phyloP scores from a whole-genome alignment of 2,329 filamentous ascomycete species.

The Proliferodiscus dingleyae region DNA sequence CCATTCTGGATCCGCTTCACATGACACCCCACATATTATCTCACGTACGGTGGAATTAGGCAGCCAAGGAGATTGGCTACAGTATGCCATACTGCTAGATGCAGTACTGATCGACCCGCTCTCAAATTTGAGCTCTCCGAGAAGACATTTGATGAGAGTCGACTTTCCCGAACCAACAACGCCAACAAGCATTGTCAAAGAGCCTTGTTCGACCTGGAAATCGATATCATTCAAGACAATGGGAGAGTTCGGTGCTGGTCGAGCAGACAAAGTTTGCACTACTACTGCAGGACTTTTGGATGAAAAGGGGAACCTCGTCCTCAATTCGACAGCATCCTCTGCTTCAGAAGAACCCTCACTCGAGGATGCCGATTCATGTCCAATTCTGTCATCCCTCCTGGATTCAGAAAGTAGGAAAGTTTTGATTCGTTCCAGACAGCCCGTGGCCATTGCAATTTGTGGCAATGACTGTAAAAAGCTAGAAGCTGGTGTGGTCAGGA shows the following conservation, averaged over 20 bases:
- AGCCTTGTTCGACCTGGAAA: conserved; percentile 5
- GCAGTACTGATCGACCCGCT: conserved; percentile 4
- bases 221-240: conserved; percentile 7
- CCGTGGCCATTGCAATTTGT: conserved; percentile 10
- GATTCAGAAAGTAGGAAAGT: conserved; percentile 11
- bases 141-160: conserved; percentile 23
- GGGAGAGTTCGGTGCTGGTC: not conserved
- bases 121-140: conserved; percentile 19
- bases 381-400: conserved; percentile 1
- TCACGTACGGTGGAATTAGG: conserved; percentile 37
- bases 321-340: not conserved
- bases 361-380: not conserved
- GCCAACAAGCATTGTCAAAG: conserved; percentile 27
- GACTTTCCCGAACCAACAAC: conserved; percentile 31
- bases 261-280: conserved; percentile 1
- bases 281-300: not conserved
- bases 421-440: conserved; percentile 15
- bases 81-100: conserved; percentile 34
- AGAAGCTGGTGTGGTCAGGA: conserved; percentile 12
- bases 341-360: not conserved
- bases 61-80: conserved; percentile 42
- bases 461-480: conserved; percentile 13
- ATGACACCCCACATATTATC: conserved; percentile 34
- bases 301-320: not conserved
- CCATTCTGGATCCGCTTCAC: conserved; percentile 23